phyloP scores from a whole-genome alignment of 768 basidiomycete genomes.

The Lentinula raphanica region DNA sequence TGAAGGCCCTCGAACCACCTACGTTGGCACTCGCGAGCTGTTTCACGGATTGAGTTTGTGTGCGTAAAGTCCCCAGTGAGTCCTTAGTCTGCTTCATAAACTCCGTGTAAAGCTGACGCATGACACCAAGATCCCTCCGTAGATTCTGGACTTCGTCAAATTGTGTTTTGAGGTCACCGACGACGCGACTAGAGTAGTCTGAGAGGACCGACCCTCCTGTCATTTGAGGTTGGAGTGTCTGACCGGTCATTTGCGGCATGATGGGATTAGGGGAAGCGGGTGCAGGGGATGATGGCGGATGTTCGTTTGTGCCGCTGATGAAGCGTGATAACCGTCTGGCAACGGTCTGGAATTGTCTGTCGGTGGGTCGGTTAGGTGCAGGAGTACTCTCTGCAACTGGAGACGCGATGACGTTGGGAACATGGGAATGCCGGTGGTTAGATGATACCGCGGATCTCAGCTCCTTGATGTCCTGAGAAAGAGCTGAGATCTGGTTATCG shows the following conservation, averaged over 20 bases:
- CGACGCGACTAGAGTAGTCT: conserved; percentile 69
- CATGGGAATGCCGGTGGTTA: conserved; percentile 48
- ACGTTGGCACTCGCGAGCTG: conserved; percentile 79
- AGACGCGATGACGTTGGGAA: conserved; percentile 31
- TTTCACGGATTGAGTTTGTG: conserved; percentile 83
- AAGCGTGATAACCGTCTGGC: conserved; percentile 74
- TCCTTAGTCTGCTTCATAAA: conserved; percentile 92
- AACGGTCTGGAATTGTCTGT: conserved; percentile 66
- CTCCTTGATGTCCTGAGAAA: conserved; percentile 89
- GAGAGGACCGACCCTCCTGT: conserved; percentile 73
- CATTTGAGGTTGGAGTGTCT: conserved; percentile 63
- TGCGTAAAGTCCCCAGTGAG: conserved; percentile 68
- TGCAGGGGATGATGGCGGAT: conserved; percentile 19
- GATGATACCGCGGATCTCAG: conserved; percentile 61
- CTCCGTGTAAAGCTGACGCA: conserved; percentile 92
- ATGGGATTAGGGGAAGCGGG: conserved; percentile 17
- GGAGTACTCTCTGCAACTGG: conserved; percentile 59
- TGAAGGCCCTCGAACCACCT: conserved; percentile 81
- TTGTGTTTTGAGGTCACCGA: conserved; percentile 81
- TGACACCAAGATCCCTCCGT: conserved; percentile 86
- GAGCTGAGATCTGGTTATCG: conserved; percentile 77
- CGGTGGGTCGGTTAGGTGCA: conserved; percentile 61
- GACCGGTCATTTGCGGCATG: conserved; percentile 57
- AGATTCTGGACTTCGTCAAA: conserved; percentile 94
- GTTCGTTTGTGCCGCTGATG: conserved; percentile 32